Percentiles rank a stretch among this genome's conserved stretches.
Evolutionary conservation across 768 basidiomycete species (phyloP).

Genomic region (Stropharia rugosoannulata): DNA sequence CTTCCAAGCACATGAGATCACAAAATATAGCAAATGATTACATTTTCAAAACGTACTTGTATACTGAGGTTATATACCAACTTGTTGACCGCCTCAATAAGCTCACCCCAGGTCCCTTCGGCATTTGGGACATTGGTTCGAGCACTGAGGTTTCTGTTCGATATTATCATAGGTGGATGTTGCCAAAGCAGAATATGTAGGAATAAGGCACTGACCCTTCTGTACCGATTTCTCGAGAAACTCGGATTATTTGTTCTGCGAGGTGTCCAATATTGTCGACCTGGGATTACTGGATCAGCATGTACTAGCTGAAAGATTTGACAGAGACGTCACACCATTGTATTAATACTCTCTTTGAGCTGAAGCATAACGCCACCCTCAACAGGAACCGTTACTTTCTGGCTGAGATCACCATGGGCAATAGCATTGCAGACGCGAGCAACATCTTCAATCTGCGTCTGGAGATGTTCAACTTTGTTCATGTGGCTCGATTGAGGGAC

Average conservation of each 20-base stretch:
- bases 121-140: background rate
- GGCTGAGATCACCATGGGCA: constrained; percentile 65
- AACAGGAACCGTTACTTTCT: constrained; percentile 73
- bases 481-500: constrained; percentile 29
- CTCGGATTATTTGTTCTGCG: constrained; percentile 68
- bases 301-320: background rate
- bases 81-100: background rate
- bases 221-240: constrained; percentile 75
- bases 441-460: constrained; percentile 78
- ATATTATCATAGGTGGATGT: too few species aligned
- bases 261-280: constrained; percentile 59
- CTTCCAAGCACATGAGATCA: constrained; percentile 45
- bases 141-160: constrained; percentile 29
- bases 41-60: constrained; percentile 45
- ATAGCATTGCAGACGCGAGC: constrained; percentile 78
- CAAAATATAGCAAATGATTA: constrained; percentile 64
- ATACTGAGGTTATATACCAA: background rate
- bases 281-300: background rate
- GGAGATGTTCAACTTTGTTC: constrained; percentile 55
- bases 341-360: background rate
- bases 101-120: background rate
- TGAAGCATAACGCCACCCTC: constrained; percentile 69
- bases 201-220: too few species aligned
- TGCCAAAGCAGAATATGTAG: too few species aligned
- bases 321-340: background rate